Evolutionary conservation across 2,329 filamentous ascomycete genomes (phyloP), one percentile per base, ranked within the genome.

Genomic region (Cercospora nicotianae): DNA sequence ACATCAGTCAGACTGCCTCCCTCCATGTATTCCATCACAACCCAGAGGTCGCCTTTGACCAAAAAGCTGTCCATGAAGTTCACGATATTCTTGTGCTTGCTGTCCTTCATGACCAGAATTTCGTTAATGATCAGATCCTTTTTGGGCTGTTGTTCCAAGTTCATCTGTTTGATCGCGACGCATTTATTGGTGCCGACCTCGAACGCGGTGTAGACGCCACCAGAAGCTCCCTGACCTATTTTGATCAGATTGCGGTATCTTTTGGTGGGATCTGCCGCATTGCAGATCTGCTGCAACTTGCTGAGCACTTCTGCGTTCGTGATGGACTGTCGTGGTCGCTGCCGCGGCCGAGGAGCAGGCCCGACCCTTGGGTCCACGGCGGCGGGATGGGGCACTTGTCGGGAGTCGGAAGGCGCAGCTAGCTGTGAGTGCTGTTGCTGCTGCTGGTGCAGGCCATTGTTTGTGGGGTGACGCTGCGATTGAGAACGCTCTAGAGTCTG

Each of bases 11-110:
- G 84, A 80, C 93, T 97, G 70, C 95, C 95, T 68, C 95, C 95
- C 80, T 99, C 94, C 95, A 99, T 99, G 77, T 94, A 99, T 81
- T 99, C 95, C 95, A 99, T 99, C 36, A 98, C 93, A 1, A 99
- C 95, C 95, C 95, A 99, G 31, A 99, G 83, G 79, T 98, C 95
- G 53, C 94, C 92, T 12, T 88, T 87, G 67, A 94, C 91, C 10
- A 99, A 85, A 79, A 94, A 98, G 79, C 94, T 97, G 83, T 98
- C 95, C 82, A 98, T 94, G 80, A 98, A 99, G 80, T 99, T 99
- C 81, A 99, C 95, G 81, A 99, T 96, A 79, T 98, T 98, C 76
- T 93, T 94, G 79, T 99, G 95, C 67, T 92, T 95, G 84, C 94
- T 97, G 76, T 98, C 95, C 83, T 96, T 97, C 95, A 99, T 99